phyloP scores from a whole-genome alignment of 805 yeast species.

The Teunomyces stri region DNA sequence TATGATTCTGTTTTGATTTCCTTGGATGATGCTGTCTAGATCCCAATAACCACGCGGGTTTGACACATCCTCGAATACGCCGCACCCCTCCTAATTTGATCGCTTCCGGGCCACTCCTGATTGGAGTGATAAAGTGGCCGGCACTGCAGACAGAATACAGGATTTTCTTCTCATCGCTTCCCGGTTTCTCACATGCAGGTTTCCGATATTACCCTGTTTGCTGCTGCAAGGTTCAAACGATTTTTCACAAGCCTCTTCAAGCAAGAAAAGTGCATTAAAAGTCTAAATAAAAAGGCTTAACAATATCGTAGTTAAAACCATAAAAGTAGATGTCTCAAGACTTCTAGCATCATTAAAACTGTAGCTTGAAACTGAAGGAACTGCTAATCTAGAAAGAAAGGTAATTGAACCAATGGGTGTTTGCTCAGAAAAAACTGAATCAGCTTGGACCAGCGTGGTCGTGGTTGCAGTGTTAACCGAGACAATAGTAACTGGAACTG shows the following conservation, averaged over 20 bases:
- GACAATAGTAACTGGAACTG: no score
- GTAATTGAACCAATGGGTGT: not conserved
- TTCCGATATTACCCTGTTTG: not conserved
- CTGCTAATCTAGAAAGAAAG: not conserved
- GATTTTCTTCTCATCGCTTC: not conserved
- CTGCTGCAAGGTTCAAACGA: not conserved
- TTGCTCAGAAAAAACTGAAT: not conserved
- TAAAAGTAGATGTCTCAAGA: not conserved
- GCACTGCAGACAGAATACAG: not conserved
- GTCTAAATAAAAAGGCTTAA: constrained; percentile 3
- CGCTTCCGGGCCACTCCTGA: not conserved
- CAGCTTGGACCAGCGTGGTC: not conserved
- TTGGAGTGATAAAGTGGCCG: constrained; percentile 1
- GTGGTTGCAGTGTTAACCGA: no score
- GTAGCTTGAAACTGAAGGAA: not conserved
- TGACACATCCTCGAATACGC: constrained; percentile 1
- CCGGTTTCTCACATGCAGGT: not conserved
- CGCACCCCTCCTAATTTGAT: constrained; percentile 2
- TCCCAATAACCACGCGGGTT: not conserved
- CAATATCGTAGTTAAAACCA: not conserved
- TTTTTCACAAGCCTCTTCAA: no score
- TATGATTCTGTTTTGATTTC: not conserved
- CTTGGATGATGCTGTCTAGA: not conserved
- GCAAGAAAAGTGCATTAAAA: not conserved
- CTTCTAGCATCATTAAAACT: not conserved